phyloP scores from a whole-genome alignment of 31 red algal genomes.

The Endocladia muricata region DNA sequence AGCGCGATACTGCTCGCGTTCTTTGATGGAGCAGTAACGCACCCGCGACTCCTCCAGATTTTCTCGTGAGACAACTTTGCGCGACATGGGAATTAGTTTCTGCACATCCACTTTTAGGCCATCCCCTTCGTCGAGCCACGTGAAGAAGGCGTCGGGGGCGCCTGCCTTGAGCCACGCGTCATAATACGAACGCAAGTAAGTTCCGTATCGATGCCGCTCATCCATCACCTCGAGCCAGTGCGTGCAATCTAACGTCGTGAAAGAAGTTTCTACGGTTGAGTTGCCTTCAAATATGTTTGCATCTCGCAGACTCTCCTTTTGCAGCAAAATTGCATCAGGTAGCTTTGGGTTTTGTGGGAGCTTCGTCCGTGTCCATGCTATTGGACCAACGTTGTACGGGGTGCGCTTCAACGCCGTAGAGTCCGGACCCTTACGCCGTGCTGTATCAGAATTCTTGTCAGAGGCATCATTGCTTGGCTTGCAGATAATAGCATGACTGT shows the following conservation, averaged over 20 bases:
- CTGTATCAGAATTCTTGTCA: no score
- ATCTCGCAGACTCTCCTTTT: background rate
- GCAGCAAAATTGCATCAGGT: no score
- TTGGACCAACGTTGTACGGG: no score
- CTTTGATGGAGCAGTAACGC: slow-evolving; percentile 22
- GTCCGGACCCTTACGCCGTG: no score
- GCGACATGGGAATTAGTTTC: background rate
- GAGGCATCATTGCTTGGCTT: no score
- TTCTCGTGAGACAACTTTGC: slow-evolving; percentile 2
- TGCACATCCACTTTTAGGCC: background rate
- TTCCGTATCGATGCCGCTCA: slow-evolving; percentile 38
- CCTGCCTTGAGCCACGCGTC: slow-evolving; percentile 13
- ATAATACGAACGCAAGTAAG: slow-evolving; percentile 47
- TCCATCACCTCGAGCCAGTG: slow-evolving; percentile 49
- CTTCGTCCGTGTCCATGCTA: no score
- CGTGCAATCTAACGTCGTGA: slow-evolving; percentile 15
- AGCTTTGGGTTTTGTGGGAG: no score
- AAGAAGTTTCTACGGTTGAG: background rate
- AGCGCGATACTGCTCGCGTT: slow-evolving; percentile 14
- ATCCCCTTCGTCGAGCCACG: slow-evolving; percentile 38
- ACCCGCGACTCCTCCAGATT: slow-evolving; percentile 38
- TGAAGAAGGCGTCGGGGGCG: slow-evolving; percentile 28
- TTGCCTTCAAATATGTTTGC: background rate
- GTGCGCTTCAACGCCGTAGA: no score
- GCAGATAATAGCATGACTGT: no score